Evolutionary conservation across 148 eudicot species (phyloP).

Genomic region (Chenopodium suecicum): DNA sequence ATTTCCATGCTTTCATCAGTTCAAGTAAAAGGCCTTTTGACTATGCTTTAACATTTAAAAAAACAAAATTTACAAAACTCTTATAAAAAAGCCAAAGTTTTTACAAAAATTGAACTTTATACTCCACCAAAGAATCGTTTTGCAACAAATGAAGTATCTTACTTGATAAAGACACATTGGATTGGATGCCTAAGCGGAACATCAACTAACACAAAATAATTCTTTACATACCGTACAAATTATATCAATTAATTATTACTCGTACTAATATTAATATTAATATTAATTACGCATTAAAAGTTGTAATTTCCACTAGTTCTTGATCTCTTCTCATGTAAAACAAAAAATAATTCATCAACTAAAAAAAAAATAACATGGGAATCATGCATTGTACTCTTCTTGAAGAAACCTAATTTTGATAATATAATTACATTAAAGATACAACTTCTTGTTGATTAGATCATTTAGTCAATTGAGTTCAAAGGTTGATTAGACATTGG

Average conservation of each 20-base stretch:
- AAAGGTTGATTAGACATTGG: constrained; percentile 22
- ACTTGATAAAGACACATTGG: not conserved
- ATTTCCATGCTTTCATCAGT: not conserved
- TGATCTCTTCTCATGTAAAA: not conserved
- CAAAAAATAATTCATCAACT: not conserved
- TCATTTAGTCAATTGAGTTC: constrained; percentile 8
- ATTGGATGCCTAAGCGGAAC: not conserved
- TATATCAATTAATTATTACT: not conserved
- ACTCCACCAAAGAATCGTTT: not conserved
- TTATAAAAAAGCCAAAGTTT: not conserved
- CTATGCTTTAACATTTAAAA: not conserved
- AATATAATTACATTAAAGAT: not conserved
- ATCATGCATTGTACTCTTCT: not conserved
- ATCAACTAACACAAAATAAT: not conserved
- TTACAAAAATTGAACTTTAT: not conserved
- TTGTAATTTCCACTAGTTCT: not conserved
- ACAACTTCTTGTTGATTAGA: not conserved
- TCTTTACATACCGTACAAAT: not conserved
- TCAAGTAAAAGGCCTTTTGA: not conserved
- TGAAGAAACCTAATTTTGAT: not conserved
- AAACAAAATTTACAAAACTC: not conserved
- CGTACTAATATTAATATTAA: not conserved
- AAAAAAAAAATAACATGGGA: no score
- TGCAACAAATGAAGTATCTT: not conserved
- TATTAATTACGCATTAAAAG: not conserved